Evolutionary conservation across 129 eudicot species (phyloP), one percentile per base, ranked within the genome.

Genomic region (Calendula officinalis): DNA sequence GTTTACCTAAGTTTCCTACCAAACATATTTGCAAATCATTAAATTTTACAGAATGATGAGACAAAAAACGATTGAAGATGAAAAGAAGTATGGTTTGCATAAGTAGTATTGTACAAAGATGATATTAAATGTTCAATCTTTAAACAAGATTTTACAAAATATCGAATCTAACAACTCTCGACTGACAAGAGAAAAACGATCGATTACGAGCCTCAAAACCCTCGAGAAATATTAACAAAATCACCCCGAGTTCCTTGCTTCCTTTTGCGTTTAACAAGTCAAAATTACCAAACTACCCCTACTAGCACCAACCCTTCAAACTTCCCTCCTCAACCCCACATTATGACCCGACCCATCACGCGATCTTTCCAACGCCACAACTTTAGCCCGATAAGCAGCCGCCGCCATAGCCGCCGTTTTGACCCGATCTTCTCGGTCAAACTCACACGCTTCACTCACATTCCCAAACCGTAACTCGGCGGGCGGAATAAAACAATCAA

Each of bases 401-500:
- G 82, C 85, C 0, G 84, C 84, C 15, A 76, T 75, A 6, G 76
- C 76, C 47, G 88, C 75, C 15, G 86, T 81, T 81, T 69, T 90
- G 10, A 75, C 85, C 39, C 87, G 68, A 48, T 76, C 85, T 34
- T 78, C 89, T 12, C 64, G 89, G 16, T 83, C 75, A 40, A 77
- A 69, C 80, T 90, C 92, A 32, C 82, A 64, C 1, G 87, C 72
- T 45, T 86, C 95, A 12, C 79, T 75, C 7, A 82, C 67, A 15
- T 87, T 73, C 38, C 76, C 75, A 5, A 60, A 75, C 69, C 90
- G 51, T 32, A 91, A 78, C 50, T 91, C 98, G 30, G 94, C 95
- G 1, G 98, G 98, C 6, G 98, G 98, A 12, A 91, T 91, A 52
- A 91, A 91, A 73, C 98, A 91, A 56, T 91, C 98, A 0, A 68